phyloP scores from a whole-genome alignment of 805 yeast species.

The Candida oleophila region DNA sequence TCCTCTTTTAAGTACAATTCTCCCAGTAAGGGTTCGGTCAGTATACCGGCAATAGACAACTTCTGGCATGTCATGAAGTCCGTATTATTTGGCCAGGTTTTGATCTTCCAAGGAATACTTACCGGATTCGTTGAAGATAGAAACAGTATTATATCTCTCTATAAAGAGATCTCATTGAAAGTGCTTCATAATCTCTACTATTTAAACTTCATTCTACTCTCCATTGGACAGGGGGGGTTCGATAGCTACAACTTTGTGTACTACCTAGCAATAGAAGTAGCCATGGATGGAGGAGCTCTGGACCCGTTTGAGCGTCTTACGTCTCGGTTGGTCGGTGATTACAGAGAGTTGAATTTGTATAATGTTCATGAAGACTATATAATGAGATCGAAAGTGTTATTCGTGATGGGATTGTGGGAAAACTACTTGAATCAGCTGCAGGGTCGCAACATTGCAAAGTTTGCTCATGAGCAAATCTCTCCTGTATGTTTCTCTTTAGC shows the following conservation, averaged over 20 bases:
- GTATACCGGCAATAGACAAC: slow-evolving; percentile 8
- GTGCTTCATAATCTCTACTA: slow-evolving; percentile 43
- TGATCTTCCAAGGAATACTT: slow-evolving; percentile 51
- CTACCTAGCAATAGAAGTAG: slow-evolving; percentile 44
- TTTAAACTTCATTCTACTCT: slow-evolving; percentile 46
- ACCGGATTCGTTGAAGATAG: slow-evolving; percentile 29
- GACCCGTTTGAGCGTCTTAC: slow-evolving; percentile 30
- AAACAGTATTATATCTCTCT: not conserved
- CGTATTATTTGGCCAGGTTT: slow-evolving; percentile 46
- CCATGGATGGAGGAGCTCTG: slow-evolving; percentile 20
- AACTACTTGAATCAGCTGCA: slow-evolving; percentile 35
- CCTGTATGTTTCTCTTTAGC: slow-evolving; percentile 34
- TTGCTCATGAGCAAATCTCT: slow-evolving; percentile 23
- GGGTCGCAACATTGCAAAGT: slow-evolving; percentile 14
- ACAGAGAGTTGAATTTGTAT: slow-evolving; percentile 32
- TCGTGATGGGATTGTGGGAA: slow-evolving; percentile 48
- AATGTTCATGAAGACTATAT: slow-evolving; percentile 25
- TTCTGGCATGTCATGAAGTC: slow-evolving; percentile 42
- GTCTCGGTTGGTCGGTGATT: slow-evolving; percentile 30
- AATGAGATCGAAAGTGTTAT: slow-evolving; percentile 40
- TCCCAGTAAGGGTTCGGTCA: not conserved
- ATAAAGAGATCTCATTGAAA: slow-evolving; percentile 20
- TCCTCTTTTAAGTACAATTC: slow-evolving; percentile 7
- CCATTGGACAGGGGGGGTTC: slow-evolving; percentile 65
- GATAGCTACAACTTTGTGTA: slow-evolving; percentile 62